These are phyloP conservation scores for Trichophaea hybrida DNA, from an alignment of 2,329 filamentous ascomycete genomes.

Conservation along the genomic window DNA sequence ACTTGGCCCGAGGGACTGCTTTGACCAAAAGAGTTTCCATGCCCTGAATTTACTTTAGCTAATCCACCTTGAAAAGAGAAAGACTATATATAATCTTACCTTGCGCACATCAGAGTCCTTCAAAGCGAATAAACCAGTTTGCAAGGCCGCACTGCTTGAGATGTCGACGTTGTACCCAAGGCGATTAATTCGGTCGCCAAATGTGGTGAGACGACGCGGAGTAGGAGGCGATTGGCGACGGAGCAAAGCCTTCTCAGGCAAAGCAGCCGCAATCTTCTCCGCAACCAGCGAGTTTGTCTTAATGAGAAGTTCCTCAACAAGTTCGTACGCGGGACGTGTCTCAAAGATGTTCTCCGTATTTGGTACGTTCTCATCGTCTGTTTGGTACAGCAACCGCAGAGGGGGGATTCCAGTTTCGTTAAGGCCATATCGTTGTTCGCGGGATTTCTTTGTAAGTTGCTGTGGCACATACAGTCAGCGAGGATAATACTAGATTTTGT, in stretches of 20 bases:
- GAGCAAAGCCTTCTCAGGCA: slow-evolving; percentile 86
- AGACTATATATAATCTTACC: slow-evolving; percentile 31
- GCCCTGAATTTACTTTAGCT: slow-evolving; percentile 37
- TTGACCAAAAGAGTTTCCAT: slow-evolving; percentile 96
- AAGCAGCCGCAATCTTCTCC: slow-evolving; percentile 59
- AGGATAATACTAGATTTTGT: not conserved
- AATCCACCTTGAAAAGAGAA: slow-evolving; percentile 10
- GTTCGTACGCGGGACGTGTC: slow-evolving; percentile 72
- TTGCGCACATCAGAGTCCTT: slow-evolving; percentile 80
- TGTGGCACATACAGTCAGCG: slow-evolving; percentile 30
- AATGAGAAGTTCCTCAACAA: slow-evolving; percentile 89
- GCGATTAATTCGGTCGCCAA: slow-evolving; percentile 82
- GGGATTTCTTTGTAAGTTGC: slow-evolving; percentile 76
- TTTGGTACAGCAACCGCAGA: slow-evolving; percentile 76
- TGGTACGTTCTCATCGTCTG: slow-evolving; percentile 95
- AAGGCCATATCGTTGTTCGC: slow-evolving; percentile 70
- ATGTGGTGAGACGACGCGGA: slow-evolving; percentile 72
- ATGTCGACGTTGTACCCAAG: slow-evolving; percentile 83
- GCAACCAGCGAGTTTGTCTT: slow-evolving; percentile 85
- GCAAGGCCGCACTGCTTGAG: slow-evolving; percentile 74
- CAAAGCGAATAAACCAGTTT: slow-evolving; percentile 89
- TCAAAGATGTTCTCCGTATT: slow-evolving; percentile 95
- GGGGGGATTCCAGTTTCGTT: slow-evolving; percentile 67
- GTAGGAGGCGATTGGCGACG: slow-evolving; percentile 77
- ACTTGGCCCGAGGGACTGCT: slow-evolving; percentile 91